These are phyloP conservation scores for Colletotrichum higginsianum DNA, from an alignment of 2,329 filamentous ascomycete genomes.

Conservation along the genomic window DNA sequence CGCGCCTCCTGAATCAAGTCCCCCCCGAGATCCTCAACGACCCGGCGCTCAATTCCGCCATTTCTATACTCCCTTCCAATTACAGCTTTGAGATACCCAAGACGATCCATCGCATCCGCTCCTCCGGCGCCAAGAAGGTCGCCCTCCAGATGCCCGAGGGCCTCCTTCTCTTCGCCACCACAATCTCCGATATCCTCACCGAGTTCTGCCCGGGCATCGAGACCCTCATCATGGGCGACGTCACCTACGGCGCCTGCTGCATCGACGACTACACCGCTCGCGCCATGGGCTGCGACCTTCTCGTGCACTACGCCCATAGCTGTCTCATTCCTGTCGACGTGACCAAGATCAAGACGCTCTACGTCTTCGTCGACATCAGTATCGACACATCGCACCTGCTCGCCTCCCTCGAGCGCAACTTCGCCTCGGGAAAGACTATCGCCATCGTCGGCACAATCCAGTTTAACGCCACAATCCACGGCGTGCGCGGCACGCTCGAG, in stretches of 20 bases:
- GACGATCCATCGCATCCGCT: slow-evolving; percentile 94
- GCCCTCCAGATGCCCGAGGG: slow-evolving; percentile 99
- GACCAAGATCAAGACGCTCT: slow-evolving; percentile 96
- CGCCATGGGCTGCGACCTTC: slow-evolving; percentile 91
- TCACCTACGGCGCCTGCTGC: slow-evolving; percentile 98
- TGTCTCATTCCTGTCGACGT: slow-evolving; percentile 97
- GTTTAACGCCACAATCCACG: slow-evolving; percentile 97
- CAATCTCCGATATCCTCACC: slow-evolving; percentile 95
- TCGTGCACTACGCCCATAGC: slow-evolving; percentile 97
- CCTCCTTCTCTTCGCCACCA: slow-evolving; percentile 94
- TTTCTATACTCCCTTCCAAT: slow-evolving; percentile 90
- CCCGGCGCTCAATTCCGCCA: slow-evolving; percentile 87
- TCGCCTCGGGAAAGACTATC: slow-evolving; percentile 86
- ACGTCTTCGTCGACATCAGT: slow-evolving; percentile 98
- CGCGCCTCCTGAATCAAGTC: slow-evolving; percentile 91
- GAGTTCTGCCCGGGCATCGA: slow-evolving; percentile 94
- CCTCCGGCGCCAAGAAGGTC: slow-evolving; percentile 82
- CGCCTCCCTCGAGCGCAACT: slow-evolving; percentile 90
- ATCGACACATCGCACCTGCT: slow-evolving; percentile 93
- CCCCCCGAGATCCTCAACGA: slow-evolving; percentile 90
- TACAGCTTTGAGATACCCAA: slow-evolving; percentile 99
- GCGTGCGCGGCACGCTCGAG: slow-evolving; percentile 82
- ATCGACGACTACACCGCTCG: slow-evolving; percentile 98
- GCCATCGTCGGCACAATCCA: slow-evolving; percentile 98
- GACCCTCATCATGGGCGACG: slow-evolving; percentile 98